A percentile compares a stretch with the other conserved stretches of the same genome.
Conservation (phyloP, 192 early-diverging fungal species). For the Pilobolus umbonatus region DNA sequence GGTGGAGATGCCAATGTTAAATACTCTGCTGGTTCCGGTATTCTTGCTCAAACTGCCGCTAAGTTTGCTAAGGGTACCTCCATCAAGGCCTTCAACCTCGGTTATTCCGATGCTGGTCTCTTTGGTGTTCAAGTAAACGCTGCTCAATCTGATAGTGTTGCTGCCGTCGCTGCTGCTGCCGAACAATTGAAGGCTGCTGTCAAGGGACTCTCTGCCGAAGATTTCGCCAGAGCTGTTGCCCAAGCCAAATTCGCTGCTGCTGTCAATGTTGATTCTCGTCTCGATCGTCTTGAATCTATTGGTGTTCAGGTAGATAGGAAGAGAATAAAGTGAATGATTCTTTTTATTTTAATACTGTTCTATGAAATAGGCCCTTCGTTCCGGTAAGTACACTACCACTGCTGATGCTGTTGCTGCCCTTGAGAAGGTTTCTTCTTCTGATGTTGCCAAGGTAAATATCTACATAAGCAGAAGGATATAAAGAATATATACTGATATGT, state of each 20-base stretch:
- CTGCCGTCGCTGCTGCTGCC: constrained; percentile 58
- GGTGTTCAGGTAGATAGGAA: constrained; percentile 49
- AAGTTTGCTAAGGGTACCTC: constrained; percentile 48
- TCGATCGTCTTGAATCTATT: constrained; percentile 41
- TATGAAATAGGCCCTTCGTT: constrained; percentile 35
- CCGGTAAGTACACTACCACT: constrained; percentile 24
- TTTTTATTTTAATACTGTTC: constrained; percentile 21
- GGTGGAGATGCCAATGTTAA: constrained; percentile 58
- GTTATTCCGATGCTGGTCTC: constrained; percentile 89
- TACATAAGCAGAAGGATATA: not conserved
- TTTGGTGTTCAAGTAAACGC: constrained; percentile 78
- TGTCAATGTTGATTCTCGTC: constrained; percentile 40
- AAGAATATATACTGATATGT: not conserved
- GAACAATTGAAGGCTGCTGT: constrained; percentile 56
- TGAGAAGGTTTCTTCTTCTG: constrained; percentile 51
- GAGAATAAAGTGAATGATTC: constrained; percentile 15
- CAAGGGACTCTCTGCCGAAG: constrained; percentile 42
- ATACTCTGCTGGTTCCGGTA: constrained; percentile 56
- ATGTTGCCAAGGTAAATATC: constrained; percentile 58
- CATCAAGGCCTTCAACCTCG: constrained; percentile 72
- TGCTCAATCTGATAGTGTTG: constrained; percentile 47
- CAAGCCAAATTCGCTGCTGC: constrained; percentile 58
- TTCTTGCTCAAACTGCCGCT: constrained; percentile 61
- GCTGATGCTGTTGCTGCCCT: constrained; percentile 41
- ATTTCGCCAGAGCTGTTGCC: constrained; percentile 60